phyloP scores from a whole-genome alignment of 2,329 filamentous ascomycete genomes.

The Sordariomycetes sp. region DNA sequence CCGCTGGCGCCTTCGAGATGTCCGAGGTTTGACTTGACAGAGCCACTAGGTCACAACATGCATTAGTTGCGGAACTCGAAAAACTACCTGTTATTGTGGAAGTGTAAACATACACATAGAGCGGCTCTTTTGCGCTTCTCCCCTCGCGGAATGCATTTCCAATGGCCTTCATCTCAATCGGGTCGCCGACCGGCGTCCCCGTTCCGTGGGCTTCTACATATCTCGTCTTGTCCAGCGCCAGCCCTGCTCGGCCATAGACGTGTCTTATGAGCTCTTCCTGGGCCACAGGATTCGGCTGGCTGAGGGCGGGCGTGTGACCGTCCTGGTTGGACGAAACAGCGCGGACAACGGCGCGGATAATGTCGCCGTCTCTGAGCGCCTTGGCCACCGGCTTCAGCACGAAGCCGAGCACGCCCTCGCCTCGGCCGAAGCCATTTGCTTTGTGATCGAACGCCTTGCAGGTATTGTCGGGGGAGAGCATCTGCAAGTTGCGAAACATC shows the following conservation, averaged over 20 bases:
- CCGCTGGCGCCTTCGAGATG: slow-evolving; percentile 16
- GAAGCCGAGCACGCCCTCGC: slow-evolving; percentile 38
- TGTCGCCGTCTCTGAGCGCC: slow-evolving; percentile 28
- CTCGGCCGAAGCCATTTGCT: slow-evolving; percentile 4
- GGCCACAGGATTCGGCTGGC: slow-evolving; percentile 32
- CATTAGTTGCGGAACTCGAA: not conserved
- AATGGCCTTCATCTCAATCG: slow-evolving; percentile 25
- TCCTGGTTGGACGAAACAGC: slow-evolving; percentile 19
- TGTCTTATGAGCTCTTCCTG: slow-evolving; percentile 27
- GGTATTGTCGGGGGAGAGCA: slow-evolving; percentile 6
- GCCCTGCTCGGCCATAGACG: slow-evolving; percentile 25
- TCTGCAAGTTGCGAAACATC: slow-evolving; percentile 7
- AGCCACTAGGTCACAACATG: slow-evolving; percentile 9
- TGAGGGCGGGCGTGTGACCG: slow-evolving; percentile 21
- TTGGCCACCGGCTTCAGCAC: slow-evolving; percentile 39
- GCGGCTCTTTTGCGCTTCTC: not conserved
- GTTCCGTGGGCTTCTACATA: slow-evolving; percentile 36
- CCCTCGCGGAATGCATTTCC: slow-evolving; percentile 4
- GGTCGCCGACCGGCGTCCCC: slow-evolving; percentile 28
- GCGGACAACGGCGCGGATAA: slow-evolving; percentile 26
- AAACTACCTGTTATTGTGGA: too few relatives aligned
- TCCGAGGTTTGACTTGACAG: slow-evolving; percentile 15
- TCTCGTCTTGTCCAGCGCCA: slow-evolving; percentile 17
- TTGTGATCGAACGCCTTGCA: slow-evolving; percentile 6
- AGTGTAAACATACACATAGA: too few relatives aligned